phyloP scores from a whole-genome alignment of 1,284 basidiomycete species.

The Malassezia japonica region DNA sequence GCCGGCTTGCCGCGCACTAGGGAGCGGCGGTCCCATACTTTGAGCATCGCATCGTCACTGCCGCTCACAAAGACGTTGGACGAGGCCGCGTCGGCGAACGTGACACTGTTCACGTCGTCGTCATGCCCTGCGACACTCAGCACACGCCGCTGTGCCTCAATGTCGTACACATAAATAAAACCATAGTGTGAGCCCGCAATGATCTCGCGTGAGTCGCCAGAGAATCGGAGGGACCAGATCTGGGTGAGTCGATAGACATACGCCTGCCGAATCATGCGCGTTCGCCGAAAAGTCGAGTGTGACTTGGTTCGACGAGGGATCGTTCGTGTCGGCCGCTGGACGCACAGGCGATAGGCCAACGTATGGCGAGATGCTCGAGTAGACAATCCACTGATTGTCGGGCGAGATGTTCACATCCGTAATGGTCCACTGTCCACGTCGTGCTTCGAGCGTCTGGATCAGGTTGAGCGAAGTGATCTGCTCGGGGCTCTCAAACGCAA shows the following conservation, averaged over 20 bases:
- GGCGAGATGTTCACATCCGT: conserved; percentile 79
- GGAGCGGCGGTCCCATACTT: conserved; percentile 90
- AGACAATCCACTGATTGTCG: conserved; percentile 89
- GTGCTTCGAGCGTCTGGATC: conserved; percentile 41
- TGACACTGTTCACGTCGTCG: conserved; percentile 86
- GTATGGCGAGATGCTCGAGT: conserved; percentile 54
- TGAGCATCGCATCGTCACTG: conserved; percentile 84
- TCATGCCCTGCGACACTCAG: conserved; percentile 74
- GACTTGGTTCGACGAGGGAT: conserved; percentile 29
- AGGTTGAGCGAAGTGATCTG: conserved; percentile 36
- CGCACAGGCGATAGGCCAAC: conserved; percentile 68
- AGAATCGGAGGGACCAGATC: conserved; percentile 89
- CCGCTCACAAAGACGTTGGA: conserved; percentile 89
- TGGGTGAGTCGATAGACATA: not conserved
- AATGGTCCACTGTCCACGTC: conserved; percentile 41
- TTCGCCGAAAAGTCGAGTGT: conserved; percentile 44
- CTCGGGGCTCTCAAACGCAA: not conserved
- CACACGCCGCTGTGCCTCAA: conserved; percentile 66
- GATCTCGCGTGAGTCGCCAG: conserved; percentile 87
- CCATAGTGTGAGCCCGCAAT: conserved; percentile 57
- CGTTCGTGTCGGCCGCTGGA: not conserved
- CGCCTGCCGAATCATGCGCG: conserved; percentile 44
- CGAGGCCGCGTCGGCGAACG: conserved; percentile 82
- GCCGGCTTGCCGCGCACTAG: conserved; percentile 68
- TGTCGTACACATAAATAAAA: conserved; percentile 70